Base-by-base conservation (phyloP, 2,329 filamentous ascomycete genomes). In the Pseudogymnoascus sp. region DNA sequence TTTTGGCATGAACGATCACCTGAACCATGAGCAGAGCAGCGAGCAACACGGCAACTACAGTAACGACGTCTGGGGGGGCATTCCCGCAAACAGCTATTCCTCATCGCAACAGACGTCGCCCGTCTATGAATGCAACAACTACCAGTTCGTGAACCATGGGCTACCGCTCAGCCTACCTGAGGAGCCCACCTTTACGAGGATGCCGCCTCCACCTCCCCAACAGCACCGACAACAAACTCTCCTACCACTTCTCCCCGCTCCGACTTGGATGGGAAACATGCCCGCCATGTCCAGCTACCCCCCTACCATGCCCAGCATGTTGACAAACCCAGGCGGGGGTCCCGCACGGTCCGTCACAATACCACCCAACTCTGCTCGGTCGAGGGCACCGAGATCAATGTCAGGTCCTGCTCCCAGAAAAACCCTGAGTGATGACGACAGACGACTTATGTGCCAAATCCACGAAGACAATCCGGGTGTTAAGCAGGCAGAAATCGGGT, bases 401-500 rank as follows among this genome's bases (percentile, higher is more conserved):
- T 76, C 80, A 65, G 74, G 79, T 69, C 78, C 87, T 59, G 90
- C 88, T 59, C 89, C 90, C 3, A 83, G 92, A 69, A 91, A 91
- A 76, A 97, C 93, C 1, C 80, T 99, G 69, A 97, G 92, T 7
- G 91, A 96, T 72, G 88, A 91, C 64, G 93, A 97, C 74, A 89
- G 95, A 67, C 85, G 92, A 68, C 84, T 86, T 50, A 99, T 99
- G 93, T 99, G 95, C 76, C 84, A 91, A 72, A 97, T 93, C 75
- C 90, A 93, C 70, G 89, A 95, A 73, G 89, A 96, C 67, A 88
- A 97, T 73, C 95, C 93, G 21, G 88, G 86, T 60, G 87, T 91
- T 53, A 96, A 96, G 77, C 95, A 99, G 78, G 95, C 92, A 17
- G 93, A 97, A 73, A 99, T 99, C 77, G 95, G 95, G 77, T 84